Percentiles rank a stretch among this genome's conserved stretches.
phyloP scores from a whole-genome alignment of 2,329 filamentous ascomycete species.

The Diplodia corticola region DNA sequence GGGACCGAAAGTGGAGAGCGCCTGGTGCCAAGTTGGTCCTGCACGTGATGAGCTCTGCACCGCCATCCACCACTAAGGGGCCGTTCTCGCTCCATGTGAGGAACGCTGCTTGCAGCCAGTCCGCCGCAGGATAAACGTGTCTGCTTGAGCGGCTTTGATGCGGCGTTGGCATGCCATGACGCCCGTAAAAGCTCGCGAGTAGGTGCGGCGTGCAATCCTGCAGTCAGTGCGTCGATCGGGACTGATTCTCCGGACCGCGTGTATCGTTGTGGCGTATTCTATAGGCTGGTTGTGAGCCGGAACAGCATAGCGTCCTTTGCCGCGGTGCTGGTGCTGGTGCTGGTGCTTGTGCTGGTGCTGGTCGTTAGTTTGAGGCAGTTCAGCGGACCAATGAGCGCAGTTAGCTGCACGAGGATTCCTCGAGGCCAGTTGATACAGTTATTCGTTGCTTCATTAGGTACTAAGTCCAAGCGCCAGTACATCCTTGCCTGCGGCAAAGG shows the following conservation, averaged over 20 bases:
- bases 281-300: neutral
- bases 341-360: neutral
- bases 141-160: neutral
- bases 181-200: neutral
- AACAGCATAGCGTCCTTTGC: neutral
- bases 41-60: constrained; percentile 3
- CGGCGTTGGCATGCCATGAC: neutral
- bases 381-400: constrained; percentile 11
- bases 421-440: constrained; percentile 11
- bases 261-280: neutral
- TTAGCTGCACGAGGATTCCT: constrained; percentile 16
- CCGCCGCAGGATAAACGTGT: constrained; percentile 1
- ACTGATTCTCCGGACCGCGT: neutral
- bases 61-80: constrained; percentile 7
- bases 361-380: neutral
- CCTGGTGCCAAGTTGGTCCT: neutral
- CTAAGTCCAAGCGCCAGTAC: constrained; percentile 20
- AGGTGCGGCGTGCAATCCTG: neutral
- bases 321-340: neutral
- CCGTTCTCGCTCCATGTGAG: neutral
- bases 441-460: constrained; percentile 22
- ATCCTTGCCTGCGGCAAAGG: constrained; percentile 24
- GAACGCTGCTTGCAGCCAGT: neutral
- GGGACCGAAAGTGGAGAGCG: constrained; percentile 7
- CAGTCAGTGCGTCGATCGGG: neutral